Percentiles rank a stretch among this genome's conserved stretches.
phyloP scores from a whole-genome alignment of 805 yeast genomes.

The Spathaspora hagerdaliae region DNA sequence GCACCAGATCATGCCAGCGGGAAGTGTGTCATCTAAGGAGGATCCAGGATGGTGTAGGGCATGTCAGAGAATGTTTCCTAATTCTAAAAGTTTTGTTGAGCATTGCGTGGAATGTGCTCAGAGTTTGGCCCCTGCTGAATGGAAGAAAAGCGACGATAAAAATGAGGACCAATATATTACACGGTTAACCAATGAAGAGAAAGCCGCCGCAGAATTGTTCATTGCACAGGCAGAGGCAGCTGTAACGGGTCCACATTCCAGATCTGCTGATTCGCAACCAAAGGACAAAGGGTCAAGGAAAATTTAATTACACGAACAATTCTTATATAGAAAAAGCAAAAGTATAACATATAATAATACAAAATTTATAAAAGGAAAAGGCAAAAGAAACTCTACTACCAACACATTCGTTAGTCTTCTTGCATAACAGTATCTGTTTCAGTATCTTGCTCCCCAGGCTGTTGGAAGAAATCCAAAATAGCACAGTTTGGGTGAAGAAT shows the following conservation, averaged over 20 bases:
- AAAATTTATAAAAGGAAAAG: neutral
- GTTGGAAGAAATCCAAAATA: conserved; percentile 61
- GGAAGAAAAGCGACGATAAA: conserved; percentile 11
- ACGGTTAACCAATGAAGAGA: neutral
- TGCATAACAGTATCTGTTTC: conserved; percentile 4
- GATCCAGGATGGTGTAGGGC: conserved; percentile 68
- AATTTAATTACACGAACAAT: too few species aligned
- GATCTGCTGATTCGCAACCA: too few species aligned
- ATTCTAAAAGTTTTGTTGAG: conserved; percentile 54
- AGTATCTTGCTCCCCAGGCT: conserved; percentile 16
- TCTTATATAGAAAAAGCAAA: too few species aligned
- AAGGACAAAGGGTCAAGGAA: too few species aligned
- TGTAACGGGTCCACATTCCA: too few species aligned
- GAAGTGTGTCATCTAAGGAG: conserved; percentile 20
- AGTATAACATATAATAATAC: neutral
- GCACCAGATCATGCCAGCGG: conserved; percentile 11
- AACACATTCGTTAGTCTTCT: conserved; percentile 1
- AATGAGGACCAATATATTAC: neutral
- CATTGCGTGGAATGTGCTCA: conserved; percentile 65
- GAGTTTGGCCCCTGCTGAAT: conserved; percentile 17
- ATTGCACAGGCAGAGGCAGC: neutral
- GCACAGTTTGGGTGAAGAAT: conserved; percentile 79
- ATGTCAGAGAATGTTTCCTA: conserved; percentile 55
- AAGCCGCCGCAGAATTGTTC: neutral
- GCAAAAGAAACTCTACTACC: neutral